Conservation (phyloP, 352 stramenopile species). For the Pythium guiyangense region DNA sequence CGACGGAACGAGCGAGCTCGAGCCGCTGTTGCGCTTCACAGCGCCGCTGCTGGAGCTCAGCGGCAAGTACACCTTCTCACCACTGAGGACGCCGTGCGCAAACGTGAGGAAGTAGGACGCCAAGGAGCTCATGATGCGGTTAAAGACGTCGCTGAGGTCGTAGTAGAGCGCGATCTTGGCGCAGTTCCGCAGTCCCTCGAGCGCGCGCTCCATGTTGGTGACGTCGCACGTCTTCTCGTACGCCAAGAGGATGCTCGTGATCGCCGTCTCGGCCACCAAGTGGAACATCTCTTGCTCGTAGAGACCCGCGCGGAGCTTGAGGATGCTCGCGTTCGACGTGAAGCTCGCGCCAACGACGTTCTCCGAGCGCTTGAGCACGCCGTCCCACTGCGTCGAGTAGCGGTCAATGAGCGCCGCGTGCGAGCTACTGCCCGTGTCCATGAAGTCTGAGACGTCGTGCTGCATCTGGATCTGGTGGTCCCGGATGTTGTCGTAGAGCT, state of each 20-base stretch:
- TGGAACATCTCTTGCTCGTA: conserved; percentile 90
- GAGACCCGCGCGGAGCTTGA: conserved; percentile 76
- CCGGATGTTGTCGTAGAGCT: conserved; percentile 80
- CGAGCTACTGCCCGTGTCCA: conserved; percentile 25
- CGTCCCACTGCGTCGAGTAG: conserved; percentile 87
- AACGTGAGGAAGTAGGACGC: conserved; percentile 85
- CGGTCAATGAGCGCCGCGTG: conserved; percentile 63
- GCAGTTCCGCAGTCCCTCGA: conserved; percentile 80
- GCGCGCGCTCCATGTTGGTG: conserved; percentile 77
- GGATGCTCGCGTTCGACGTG: conserved; percentile 80
- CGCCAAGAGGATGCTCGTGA: conserved; percentile 74
- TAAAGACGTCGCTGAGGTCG: conserved; percentile 74
- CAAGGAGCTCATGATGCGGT: conserved; percentile 77
- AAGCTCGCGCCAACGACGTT: conserved; percentile 87
- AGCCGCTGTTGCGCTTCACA: conserved; percentile 16
- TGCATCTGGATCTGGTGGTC: conserved; percentile 88
- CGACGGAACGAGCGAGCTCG: not conserved
- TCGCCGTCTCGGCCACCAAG: conserved; percentile 71
- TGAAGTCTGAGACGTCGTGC: conserved; percentile 82
- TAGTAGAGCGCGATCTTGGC: conserved; percentile 86
- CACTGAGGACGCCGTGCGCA: conserved; percentile 75
- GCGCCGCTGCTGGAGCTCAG: conserved; percentile 23
- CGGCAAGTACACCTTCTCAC: conserved; percentile 78
- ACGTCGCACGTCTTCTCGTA: conserved; percentile 84
- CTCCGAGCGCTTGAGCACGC: conserved; percentile 79